These are phyloP conservation scores for Zymoseptoria passerinii DNA, from an alignment of 2,329 filamentous ascomycete species.

Conservation along the genomic window DNA sequence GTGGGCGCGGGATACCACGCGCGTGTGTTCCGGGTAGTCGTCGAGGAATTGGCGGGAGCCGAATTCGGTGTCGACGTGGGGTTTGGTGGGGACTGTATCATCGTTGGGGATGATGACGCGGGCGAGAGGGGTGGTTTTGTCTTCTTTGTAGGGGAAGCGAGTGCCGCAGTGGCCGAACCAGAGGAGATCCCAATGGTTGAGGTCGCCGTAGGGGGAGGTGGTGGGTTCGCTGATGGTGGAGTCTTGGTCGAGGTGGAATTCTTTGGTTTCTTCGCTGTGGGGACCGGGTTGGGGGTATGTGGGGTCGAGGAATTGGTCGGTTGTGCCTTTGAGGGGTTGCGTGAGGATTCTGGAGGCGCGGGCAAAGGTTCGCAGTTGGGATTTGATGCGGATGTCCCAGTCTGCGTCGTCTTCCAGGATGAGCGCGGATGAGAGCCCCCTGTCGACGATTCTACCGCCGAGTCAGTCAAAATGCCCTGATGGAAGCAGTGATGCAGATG, in stretches of 20 bases:
- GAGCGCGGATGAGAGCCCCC: constrained; percentile 32
- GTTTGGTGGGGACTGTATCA: constrained; percentile 13
- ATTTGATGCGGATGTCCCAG: constrained; percentile 37
- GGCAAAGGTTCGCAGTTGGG: constrained; percentile 29
- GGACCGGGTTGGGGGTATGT: constrained; percentile 1
- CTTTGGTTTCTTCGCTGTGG: not conserved
- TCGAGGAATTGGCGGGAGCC: constrained; percentile 6
- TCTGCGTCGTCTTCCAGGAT: constrained; percentile 40
- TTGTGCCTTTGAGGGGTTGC: constrained; percentile 13
- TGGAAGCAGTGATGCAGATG: not conserved
- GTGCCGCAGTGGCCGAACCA: constrained; percentile 38
- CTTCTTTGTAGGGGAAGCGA: constrained; percentile 16
- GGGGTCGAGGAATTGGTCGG: constrained; percentile 6
- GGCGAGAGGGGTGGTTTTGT: constrained; percentile 13
- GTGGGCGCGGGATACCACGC: constrained; percentile 35
- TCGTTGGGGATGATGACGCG: constrained; percentile 18
- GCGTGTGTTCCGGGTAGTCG: constrained; percentile 29
- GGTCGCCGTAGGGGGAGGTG: constrained; percentile 19
- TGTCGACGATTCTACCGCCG: constrained; percentile 28
- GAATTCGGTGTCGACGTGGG: constrained; percentile 12
- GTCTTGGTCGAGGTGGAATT: constrained; percentile 8
- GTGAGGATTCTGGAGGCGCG: constrained; percentile 32
- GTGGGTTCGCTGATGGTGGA: constrained; percentile 4
- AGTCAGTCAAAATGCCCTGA: constrained; percentile 24
- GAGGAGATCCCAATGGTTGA: constrained; percentile 31